phyloP scores from a whole-genome alignment of 495 filamentous ascomycete species.

The Rusavskia elegans region DNA sequence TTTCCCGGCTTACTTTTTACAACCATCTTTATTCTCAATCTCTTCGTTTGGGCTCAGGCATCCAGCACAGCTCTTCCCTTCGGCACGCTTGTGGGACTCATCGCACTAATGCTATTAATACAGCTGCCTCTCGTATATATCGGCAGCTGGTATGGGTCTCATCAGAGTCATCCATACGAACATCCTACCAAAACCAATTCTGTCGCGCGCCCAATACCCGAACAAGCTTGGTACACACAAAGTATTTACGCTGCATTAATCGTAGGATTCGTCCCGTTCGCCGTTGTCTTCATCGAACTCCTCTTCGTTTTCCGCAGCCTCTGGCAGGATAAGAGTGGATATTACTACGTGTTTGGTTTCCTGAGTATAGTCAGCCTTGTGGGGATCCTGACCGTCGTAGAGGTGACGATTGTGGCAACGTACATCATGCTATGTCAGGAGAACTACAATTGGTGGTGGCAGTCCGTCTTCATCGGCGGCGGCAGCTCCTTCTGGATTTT shows the following conservation, averaged over 20 bases:
- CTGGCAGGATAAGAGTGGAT: constrained; percentile 87
- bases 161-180: constrained; percentile 53
- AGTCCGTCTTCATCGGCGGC: constrained; percentile 71
- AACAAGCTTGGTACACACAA: constrained; percentile 66
- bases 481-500: constrained; percentile 77
- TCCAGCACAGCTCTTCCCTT: constrained; percentile 87
- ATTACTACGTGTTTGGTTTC: constrained; percentile 93
- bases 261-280: constrained; percentile 76
- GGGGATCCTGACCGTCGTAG: constrained; percentile 61
- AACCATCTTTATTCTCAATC: constrained; percentile 69
- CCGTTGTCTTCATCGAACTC: constrained; percentile 86
- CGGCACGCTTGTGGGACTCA: constrained; percentile 59
- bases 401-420: constrained; percentile 80
- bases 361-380: constrained; percentile 61
- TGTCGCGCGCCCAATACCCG: constrained; percentile 60
- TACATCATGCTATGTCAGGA: constrained; percentile 77
- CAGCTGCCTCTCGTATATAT: constrained; percentile 80
- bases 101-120: constrained; percentile 75
- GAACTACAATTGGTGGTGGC: constrained; percentile 97
- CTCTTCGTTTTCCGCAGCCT: constrained; percentile 83
- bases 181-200: constrained; percentile 73
- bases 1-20: constrained; percentile 73
- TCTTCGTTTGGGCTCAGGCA: constrained; percentile 89
- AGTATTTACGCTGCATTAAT: constrained; percentile 46
- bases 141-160: constrained; percentile 69